A percentile compares a stretch with the other conserved stretches of the same genome.
phyloP scores from a whole-genome alignment of 202 grass and related monocot genomes.

The Bolboschoenoplectus hybrid region DNA sequence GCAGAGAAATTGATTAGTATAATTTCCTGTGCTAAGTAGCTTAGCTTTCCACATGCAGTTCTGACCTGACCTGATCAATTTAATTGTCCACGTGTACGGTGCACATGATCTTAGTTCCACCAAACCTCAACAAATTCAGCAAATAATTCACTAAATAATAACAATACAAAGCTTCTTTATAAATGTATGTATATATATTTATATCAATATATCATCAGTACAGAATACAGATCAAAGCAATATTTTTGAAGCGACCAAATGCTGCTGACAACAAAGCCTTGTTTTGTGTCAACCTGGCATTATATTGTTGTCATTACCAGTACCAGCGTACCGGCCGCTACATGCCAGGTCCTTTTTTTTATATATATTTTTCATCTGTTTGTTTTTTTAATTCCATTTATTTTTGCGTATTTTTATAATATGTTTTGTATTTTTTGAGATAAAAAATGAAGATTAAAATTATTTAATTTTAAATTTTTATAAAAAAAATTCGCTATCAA shows the following conservation, averaged over 20 bases:
- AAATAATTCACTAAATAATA: conserved; percentile 36
- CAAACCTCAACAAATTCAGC: neutral
- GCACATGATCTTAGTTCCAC: conserved; percentile 39
- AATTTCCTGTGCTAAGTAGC: conserved; percentile 13
- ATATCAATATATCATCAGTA: neutral
- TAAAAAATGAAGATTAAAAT: too few relatives aligned
- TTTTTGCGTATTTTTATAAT: too few relatives aligned
- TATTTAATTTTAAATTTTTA: too few relatives aligned
- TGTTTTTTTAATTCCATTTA: too few relatives aligned
- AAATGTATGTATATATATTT: neutral
- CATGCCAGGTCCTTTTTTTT: too few relatives aligned
- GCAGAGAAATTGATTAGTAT: neutral
- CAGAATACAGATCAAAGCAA: conserved; percentile 6
- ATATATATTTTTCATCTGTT: too few relatives aligned
- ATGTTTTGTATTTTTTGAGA: too few relatives aligned
- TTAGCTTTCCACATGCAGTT: conserved; percentile 32
- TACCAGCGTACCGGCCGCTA: neutral
- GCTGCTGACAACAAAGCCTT: conserved; percentile 31
- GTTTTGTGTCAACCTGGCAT: conserved; percentile 39
- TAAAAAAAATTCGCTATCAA: too few relatives aligned
- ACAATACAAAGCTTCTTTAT: neutral
- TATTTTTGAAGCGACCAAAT: conserved; percentile 28
- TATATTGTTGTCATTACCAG: conserved; percentile 21
- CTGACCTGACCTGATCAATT: neutral
- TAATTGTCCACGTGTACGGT: conserved; percentile 15